Conservation (phyloP, 1,284 basidiomycete species). For the Abortiporus biennis region DNA sequence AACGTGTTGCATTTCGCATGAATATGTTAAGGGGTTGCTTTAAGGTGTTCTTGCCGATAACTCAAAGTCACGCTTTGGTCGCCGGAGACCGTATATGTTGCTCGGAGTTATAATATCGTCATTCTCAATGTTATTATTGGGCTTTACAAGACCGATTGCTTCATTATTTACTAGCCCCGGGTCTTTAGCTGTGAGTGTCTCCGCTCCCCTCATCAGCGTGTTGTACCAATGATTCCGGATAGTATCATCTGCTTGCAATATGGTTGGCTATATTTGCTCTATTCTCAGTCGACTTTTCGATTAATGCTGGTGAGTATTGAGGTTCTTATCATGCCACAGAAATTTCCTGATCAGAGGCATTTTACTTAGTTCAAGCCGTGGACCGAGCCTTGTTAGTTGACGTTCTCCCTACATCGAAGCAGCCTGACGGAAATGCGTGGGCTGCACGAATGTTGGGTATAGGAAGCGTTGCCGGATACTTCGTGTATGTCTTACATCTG, state of each 20-base stretch:
- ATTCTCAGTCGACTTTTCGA: slow-evolving; percentile 88
- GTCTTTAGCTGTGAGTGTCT: slow-evolving; percentile 29
- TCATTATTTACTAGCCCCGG: slow-evolving; percentile 45
- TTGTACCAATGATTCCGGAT: neutral
- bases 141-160: slow-evolving; percentile 77
- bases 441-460: slow-evolving; percentile 84
- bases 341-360: neutral
- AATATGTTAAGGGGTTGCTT: neutral
- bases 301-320: slow-evolving; percentile 70
- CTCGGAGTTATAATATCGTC: slow-evolving; percentile 64
- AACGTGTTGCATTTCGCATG: neutral
- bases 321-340: neutral
- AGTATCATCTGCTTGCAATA: slow-evolving; percentile 67
- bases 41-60: slow-evolving; percentile 80
- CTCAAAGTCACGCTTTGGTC: slow-evolving; percentile 79
- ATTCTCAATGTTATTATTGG: slow-evolving; percentile 75
- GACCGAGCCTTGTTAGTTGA: slow-evolving; percentile 81
- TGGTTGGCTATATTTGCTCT: slow-evolving; percentile 81
- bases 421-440: slow-evolving; percentile 92
- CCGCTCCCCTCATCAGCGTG: neutral
- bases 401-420: slow-evolving; percentile 59
- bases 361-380: slow-evolving; percentile 62
- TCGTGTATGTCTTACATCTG: slow-evolving; percentile 55
- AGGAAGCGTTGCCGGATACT: slow-evolving; percentile 82
- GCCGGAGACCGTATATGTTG: slow-evolving; percentile 85